Evolutionary conservation across 108 stramenopile genomes (phyloP), one percentile per base, ranked within the genome.

Genomic region (Asterionellopsis glacialis): DNA sequence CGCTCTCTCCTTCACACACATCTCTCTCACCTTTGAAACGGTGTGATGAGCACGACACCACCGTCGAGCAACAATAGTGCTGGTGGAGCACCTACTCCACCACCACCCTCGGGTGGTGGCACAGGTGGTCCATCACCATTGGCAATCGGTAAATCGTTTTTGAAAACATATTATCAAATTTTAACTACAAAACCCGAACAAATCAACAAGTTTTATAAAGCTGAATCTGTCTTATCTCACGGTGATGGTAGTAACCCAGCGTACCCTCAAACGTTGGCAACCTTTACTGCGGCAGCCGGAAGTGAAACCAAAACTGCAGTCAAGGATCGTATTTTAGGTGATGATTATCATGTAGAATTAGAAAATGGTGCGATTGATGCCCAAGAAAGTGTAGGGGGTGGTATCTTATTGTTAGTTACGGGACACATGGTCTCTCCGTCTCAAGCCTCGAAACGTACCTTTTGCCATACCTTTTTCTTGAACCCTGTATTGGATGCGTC

Each of bases 291-390:
- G 0, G 25, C 12, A 18, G 67, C 67, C 59, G 75, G 69, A 48
- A 3, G 3, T 2, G 38, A 42, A n/a, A 16, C 56, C 40, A 25
- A n/a, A 15, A 19, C 47, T 2, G 47, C 4, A 19, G 47, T 21
- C 33, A 33, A 48, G 9, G 47, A 48, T 48, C 47, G 47, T 48
- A 19, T 48, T 9, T 48, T 39, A 9, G 64, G 40, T 39, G 52
- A 53, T 50, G 24, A 55, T 9, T 19, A 81, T 42, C 68, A 69
- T 21, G 63, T 85, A 6, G 80, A 81, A 47, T 73, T 81, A 44
- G 79, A 76, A 49, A 51, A 80, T 57, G 90, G 87, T 38, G 87
- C 87, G 25, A 92, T 92, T 72, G 90, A 92, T 77, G 87, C 87
- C 4, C 90, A 92, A 65, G 73, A 82, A 38, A 80, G 81, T 3